A percentile compares a stretch with the other conserved stretches of the same genome.
Conservation (phyloP, 805 yeast genomes). For the Saturnispora dispora region DNA sequence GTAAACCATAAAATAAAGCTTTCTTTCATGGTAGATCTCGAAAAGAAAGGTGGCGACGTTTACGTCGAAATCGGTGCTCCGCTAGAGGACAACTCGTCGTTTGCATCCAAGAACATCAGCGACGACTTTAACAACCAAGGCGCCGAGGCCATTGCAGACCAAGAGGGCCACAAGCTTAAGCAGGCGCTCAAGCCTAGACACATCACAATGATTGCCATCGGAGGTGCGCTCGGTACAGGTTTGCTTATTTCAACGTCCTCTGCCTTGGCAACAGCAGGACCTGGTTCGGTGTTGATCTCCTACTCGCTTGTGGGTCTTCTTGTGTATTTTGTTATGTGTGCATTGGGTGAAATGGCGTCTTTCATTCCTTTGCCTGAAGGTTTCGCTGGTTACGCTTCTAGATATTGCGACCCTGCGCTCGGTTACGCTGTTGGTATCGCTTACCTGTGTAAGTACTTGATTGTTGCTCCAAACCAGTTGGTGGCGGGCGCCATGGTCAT, state of each 20-base stretch:
- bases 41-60: neutral
- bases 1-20: no score
- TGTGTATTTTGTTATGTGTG: constrained; percentile 56
- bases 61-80: neutral
- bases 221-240: constrained; percentile 81
- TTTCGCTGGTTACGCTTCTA: constrained; percentile 43
- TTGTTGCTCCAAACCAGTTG: constrained; percentile 48
- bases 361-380: constrained; percentile 47
- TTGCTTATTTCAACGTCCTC: constrained; percentile 68
- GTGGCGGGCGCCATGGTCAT: constrained; percentile 48
- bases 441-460: constrained; percentile 42
- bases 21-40: neutral
- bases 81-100: neutral
- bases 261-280: constrained; percentile 65
- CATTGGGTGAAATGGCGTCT: constrained; percentile 49
- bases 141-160: constrained; percentile 19
- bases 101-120: neutral
- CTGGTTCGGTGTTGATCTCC: constrained; percentile 50
- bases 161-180: constrained; percentile 37
- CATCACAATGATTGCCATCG: constrained; percentile 59
- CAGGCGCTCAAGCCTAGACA: constrained; percentile 41
- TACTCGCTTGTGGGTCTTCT: constrained; percentile 63
- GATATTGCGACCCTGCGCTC: constrained; percentile 45
- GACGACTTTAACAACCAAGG: constrained; percentile 20
- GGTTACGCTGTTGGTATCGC: constrained; percentile 52